Conservation (phyloP, 805 yeast species). For the Kurtzmaniella fragi region DNA sequence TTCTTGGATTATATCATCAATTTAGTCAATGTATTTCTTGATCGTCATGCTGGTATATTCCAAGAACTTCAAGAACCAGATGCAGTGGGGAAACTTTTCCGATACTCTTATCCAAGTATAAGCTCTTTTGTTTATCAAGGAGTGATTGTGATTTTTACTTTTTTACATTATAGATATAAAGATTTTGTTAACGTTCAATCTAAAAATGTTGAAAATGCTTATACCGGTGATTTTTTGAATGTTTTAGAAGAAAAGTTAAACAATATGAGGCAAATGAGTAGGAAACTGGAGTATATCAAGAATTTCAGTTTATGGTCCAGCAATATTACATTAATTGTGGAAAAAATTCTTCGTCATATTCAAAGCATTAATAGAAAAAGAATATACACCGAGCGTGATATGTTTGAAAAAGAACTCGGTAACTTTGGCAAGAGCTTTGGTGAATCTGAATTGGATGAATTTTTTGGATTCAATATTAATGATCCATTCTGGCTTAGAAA, state of each 20-base stretch:
- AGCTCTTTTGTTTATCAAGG: constrained; percentile 49
- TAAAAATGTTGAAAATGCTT: constrained; percentile 7
- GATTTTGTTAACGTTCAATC: constrained; percentile 28
- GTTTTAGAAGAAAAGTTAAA: constrained; percentile 18
- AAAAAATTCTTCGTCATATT: constrained; percentile 25
- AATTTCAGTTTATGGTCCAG: constrained; percentile 28
- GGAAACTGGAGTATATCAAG: constrained; percentile 11
- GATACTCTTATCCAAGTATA: constrained; percentile 40
- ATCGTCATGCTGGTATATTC: constrained; percentile 9
- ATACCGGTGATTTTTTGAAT: constrained; percentile 15
- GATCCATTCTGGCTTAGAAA: constrained; percentile 53
- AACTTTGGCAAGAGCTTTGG: constrained; percentile 1
- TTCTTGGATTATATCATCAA: constrained; percentile 31
- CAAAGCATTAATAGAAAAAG: constrained; percentile 15
- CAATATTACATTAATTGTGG: constrained; percentile 26
- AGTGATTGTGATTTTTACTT: constrained; percentile 44
- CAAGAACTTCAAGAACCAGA: constrained; percentile 3
- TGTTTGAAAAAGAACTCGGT: constrained; percentile 5
- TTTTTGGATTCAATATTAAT: constrained; percentile 35
- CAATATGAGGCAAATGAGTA: constrained; percentile 18
- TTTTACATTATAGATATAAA: constrained; percentile 39
- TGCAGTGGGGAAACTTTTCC: constrained; percentile 27
- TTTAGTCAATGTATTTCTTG: constrained; percentile 27
- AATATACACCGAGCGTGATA: constrained; percentile 2
- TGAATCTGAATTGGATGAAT: constrained; percentile 22